Conservation (phyloP, 441 rosid species). For the Rhodomyrtus psidioides region DNA sequence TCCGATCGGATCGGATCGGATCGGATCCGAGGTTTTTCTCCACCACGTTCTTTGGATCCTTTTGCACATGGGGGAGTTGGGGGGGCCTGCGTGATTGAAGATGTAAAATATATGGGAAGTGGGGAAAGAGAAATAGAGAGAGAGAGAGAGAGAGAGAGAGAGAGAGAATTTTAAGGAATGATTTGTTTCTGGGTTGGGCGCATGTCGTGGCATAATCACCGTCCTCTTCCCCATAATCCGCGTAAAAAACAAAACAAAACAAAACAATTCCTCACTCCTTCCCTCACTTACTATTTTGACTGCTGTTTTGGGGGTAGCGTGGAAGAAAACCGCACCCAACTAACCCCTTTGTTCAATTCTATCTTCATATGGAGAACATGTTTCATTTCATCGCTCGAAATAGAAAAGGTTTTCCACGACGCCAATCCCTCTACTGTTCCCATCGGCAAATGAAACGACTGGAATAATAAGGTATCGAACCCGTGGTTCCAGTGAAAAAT, state of each 20-base stretch:
- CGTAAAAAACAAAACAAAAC: neutral
- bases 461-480: neutral
- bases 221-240: neutral
- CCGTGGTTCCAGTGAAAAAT: neutral
- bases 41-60: neutral
- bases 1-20: neutral
- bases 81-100: neutral
- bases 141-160: neutral
- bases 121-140: neutral
- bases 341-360: neutral
- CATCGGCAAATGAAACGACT: neutral
- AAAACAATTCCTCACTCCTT: neutral
- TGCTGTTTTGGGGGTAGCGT: neutral
- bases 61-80: neutral
- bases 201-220: neutral
- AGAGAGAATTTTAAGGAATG: neutral
- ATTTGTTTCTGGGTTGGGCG: neutral
- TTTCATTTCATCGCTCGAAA: neutral
- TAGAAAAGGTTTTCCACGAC: neutral
- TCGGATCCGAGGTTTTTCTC: neutral
- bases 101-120: too few relatives aligned
- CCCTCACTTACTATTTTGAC: neutral
- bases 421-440: neutral
- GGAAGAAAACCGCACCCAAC: neutral
- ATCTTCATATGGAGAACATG: neutral